Base-by-base conservation (phyloP, 2,329 filamentous ascomycete genomes). In the Grosmannia clavigera region DNA sequence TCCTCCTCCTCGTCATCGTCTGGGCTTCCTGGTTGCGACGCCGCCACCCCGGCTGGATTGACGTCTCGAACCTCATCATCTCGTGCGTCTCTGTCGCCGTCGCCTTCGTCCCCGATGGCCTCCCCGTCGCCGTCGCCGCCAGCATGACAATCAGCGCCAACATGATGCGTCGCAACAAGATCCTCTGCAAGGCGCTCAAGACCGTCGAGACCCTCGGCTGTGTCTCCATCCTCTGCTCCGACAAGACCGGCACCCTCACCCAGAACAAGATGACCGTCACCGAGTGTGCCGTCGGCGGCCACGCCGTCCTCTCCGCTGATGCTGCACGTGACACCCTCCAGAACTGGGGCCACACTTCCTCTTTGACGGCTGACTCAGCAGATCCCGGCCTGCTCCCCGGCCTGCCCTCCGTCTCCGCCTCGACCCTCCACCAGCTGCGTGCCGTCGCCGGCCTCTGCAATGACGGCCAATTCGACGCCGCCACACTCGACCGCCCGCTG, bases 181-280 rank as follows among this genome's bases (percentile, higher is more conserved):
- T 91, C 52, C 78, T 91, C 10, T 90, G 87, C 81, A 91, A 91
- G 72, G 88, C 85, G 0, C 76, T 92, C 55, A 88, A 88, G 72
- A 90, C 87, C 0, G 86, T 90, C 0, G 87, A 90, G 71, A 90
- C 87, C 0, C 77, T 90, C 0, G 87, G 87, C 0, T 79, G 84
- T 0, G 86, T 90, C 1, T 87, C 84, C 0, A 81, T 88, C 9
- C 84, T 91, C 50, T 89, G 87, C 69, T 88, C 85, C 0, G 87
- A 90, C 69, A 90, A 90, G 74, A 90, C 87, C 0, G 87, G 87
- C 3, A 88, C 85, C 0, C 72, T 88, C 60, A 88, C 85, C 14
- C 63, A 82, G 81, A 88, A 88, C 61, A 82, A 84, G 64, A 90
- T 90, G 87, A 77, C 81, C 2, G 86, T 89, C 0, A 88, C 86